Conservation (phyloP, 1,139 yeast genomes). For the Pichia sp. region DNA sequence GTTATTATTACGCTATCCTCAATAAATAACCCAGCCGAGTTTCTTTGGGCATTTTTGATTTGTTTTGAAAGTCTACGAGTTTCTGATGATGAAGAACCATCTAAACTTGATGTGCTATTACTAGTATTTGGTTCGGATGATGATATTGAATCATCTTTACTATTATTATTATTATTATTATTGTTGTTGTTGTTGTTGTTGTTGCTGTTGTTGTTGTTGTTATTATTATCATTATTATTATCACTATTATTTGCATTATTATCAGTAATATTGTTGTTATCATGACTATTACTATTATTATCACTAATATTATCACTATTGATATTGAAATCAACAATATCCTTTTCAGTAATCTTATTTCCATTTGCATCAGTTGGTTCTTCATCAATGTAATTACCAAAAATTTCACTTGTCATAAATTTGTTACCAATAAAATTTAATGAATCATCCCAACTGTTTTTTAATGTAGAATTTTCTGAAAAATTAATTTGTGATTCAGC, state of each 20-base stretch:
- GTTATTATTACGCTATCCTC: conserved; percentile 1
- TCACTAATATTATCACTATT: not conserved
- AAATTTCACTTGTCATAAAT: not conserved
- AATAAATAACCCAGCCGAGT: conserved; percentile 12
- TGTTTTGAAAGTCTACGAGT: not conserved
- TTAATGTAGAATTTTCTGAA: not conserved
- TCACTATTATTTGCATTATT: not conserved
- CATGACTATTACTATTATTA: not conserved
- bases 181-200: not conserved
- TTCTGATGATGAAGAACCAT: conserved; percentile 2
- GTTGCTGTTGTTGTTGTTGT: not conserved
- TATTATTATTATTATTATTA: not conserved
- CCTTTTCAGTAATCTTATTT: not conserved
- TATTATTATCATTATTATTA: not conserved
- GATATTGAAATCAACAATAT: not conserved
- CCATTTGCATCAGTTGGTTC: not conserved
- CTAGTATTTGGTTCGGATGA: not conserved
- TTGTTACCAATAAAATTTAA: not conserved
- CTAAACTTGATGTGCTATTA: not conserved
- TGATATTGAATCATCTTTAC: not conserved
- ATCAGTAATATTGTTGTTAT: not conserved
- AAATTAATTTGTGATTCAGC: not conserved
- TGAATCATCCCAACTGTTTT: not conserved
- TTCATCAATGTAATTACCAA: not conserved
- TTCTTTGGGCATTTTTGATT: conserved; percentile 9